phyloP scores from a whole-genome alignment of 345 rosid species.

The thale cress (Arabidopsis thaliana) region TAIR10.1 NC_003076.8:19947501-19948000 shows the following conservation, averaged over 20 bases:
- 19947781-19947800: not conserved
- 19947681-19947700: no score
- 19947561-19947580: not conserved
- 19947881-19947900: conserved; percentile 45
- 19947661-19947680: no score
- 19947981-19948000: conserved; percentile 51
- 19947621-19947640: no score
- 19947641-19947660: no score
- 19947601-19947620: no score
- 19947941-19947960: conserved; percentile 47
- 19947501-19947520: conserved; percentile 3
- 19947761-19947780: conserved; percentile 15
- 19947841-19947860: conserved; percentile 60
- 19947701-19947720: no score
- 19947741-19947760: no score
- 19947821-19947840: conserved; percentile 47
- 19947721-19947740: no score
- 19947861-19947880: conserved; percentile 49
- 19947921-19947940: conserved; percentile 50
- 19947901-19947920: conserved; percentile 57
- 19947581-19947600: not conserved
- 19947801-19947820: conserved; percentile 34
- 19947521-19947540: not conserved
- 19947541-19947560: conserved; percentile 15
- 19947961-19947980: conserved; percentile 53